Evolutionary conservation across 1,139 yeast species (phyloP).

Genomic region (Sugiyamaella xylanicola): DNA sequence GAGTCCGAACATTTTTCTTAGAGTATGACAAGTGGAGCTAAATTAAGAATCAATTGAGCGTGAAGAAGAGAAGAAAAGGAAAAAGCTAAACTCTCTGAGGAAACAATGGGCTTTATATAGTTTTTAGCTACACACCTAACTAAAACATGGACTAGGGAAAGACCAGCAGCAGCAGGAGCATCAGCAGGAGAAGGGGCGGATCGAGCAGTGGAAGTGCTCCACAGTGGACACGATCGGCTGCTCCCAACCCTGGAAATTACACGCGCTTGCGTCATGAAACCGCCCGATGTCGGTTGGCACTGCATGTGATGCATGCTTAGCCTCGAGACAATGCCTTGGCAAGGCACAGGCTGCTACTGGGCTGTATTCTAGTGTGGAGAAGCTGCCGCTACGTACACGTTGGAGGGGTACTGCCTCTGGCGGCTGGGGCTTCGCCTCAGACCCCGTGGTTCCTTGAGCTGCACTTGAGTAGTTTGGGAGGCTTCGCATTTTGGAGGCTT

Average conservation of each 20-base stretch:
- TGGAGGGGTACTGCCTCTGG: not conserved
- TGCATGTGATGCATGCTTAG: not conserved
- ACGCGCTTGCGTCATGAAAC: not conserved
- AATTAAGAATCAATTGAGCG: not conserved
- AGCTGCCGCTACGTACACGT: no score
- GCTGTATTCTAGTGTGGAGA: not conserved
- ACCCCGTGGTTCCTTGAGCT: not conserved
- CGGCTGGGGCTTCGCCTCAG: not conserved
- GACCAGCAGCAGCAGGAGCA: no score
- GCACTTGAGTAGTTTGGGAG: not conserved
- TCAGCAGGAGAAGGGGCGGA: not conserved
- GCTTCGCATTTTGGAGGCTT: not conserved
- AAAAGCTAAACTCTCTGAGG: not conserved
- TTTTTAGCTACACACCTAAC: not conserved
- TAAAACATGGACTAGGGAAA: not conserved
- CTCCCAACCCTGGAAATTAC: not conserved
- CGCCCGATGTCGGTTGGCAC: not conserved
- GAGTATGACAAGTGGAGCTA: not conserved
- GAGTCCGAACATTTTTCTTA: slow-evolving; percentile 28
- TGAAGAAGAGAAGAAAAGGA: not conserved
- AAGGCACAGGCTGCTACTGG: not conserved
- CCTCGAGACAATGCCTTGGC: not conserved
- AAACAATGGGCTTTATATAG: slow-evolving; percentile 6
- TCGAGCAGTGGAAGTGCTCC: not conserved
- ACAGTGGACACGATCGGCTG: not conserved